Evolutionary conservation across 495 filamentous ascomycete species (phyloP).

Genomic region (Aspergillus funiculosus): DNA sequence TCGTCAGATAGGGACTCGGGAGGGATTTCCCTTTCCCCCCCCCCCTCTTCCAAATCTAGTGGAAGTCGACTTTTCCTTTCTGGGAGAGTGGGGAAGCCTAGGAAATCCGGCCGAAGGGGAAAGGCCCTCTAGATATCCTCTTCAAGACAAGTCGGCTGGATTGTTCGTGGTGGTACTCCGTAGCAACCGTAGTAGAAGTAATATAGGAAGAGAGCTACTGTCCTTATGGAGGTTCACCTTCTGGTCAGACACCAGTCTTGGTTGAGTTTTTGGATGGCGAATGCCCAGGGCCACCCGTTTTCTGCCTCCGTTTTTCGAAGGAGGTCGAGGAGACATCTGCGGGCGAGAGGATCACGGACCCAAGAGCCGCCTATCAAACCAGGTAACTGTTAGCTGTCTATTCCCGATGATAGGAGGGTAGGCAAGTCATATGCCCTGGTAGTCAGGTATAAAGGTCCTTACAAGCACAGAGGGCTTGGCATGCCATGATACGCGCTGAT

Average conservation of each 20-base stretch:
- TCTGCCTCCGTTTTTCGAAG: slow-evolving; percentile 23
- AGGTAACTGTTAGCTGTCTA: slow-evolving; percentile 4
- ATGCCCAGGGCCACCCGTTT: slow-evolving; percentile 26
- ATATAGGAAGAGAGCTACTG: no score
- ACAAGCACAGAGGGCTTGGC: slow-evolving; percentile 38
- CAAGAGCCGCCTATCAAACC: slow-evolving; percentile 27
- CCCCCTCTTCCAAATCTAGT: no score
- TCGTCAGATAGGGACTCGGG: no score
- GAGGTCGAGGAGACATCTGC: slow-evolving; percentile 20
- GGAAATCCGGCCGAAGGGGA: no score
- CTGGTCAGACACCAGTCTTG: slow-evolving; percentile 17
- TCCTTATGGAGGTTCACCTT: no score
- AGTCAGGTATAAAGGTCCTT: slow-evolving; percentile 5
- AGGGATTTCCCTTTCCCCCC: no score
- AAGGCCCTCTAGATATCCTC: no score
- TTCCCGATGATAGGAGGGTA: neutral
- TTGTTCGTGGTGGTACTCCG: no score
- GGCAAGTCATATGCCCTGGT: neutral
- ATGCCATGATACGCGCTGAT: slow-evolving; percentile 35
- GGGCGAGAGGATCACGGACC: slow-evolving; percentile 25
- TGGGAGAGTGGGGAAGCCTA: no score
- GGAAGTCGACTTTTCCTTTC: no score
- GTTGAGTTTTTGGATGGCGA: slow-evolving; percentile 16
- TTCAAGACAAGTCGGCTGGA: no score
- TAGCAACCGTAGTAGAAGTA: no score